Evolutionary conservation across 2,329 filamentous ascomycete genomes (phyloP).

Genomic region (Chaetothyriales sp.): DNA sequence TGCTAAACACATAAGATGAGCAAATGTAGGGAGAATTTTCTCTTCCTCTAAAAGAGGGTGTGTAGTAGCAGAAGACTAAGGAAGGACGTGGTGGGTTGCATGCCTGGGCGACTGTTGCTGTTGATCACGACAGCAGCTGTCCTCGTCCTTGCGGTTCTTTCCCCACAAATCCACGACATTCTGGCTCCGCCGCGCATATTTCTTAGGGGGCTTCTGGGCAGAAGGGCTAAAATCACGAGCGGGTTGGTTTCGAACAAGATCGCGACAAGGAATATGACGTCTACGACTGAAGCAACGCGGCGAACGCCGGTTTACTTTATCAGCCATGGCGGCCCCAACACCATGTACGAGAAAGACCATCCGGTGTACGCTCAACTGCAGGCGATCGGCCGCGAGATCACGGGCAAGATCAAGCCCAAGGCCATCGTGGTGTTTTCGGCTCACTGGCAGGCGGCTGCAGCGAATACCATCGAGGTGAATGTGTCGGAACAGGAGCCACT

Average conservation of each 20-base stretch:
- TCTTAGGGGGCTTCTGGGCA: background rate
- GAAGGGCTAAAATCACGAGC: background rate
- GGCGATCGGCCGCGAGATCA: conserved; percentile 56
- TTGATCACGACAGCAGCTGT: background rate
- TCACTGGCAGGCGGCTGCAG: conserved; percentile 52
- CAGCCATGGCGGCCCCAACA: conserved; percentile 42
- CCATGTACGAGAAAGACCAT: conserved; percentile 56
- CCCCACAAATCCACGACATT: background rate
- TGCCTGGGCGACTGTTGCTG: background rate
- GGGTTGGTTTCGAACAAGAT: background rate
- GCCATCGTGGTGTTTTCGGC: conserved; percentile 65
- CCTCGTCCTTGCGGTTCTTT: background rate
- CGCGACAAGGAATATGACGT: background rate
- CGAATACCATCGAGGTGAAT: conserved; percentile 50
- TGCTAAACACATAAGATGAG: too few species aligned
- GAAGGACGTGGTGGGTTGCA: background rate
- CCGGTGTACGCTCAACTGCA: conserved; percentile 53
- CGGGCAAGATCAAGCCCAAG: conserved; percentile 53
- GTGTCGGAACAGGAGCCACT: conserved; percentile 49
- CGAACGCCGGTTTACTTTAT: conserved; percentile 41
- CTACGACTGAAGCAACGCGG: background rate
- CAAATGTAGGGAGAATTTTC: background rate
- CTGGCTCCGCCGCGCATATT: background rate
- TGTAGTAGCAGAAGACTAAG: background rate
- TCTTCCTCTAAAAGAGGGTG: background rate